Evolutionary conservation across 108 stramenopile genomes (phyloP).

Genomic region (Asterionellopsis glacialis): DNA sequence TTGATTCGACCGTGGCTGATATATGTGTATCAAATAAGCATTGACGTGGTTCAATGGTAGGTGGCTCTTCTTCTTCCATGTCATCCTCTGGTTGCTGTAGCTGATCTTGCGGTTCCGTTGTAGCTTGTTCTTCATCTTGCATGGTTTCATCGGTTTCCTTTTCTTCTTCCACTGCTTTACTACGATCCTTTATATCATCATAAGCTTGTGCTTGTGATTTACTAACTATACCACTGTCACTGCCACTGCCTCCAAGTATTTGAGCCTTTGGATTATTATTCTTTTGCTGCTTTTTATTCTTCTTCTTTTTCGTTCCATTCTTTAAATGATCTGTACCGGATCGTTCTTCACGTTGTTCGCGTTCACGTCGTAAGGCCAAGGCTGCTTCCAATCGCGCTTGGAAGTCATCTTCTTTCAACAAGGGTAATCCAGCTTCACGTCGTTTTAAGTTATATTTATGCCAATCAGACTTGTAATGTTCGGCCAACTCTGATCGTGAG

Average conservation of each 20-base stretch:
- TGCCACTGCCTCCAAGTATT: too few relatives aligned
- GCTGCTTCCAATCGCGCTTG: slow-evolving; percentile 77
- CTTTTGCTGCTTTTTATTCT: slow-evolving; percentile 16
- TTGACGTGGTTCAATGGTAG: slow-evolving; percentile 79
- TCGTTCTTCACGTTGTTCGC: slow-evolving; percentile 39
- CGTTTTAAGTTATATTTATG: slow-evolving; percentile 97
- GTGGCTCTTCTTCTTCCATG: slow-evolving; percentile 39
- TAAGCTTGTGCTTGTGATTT: slow-evolving; percentile 25
- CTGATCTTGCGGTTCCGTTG: slow-evolving; percentile 13
- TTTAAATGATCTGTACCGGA: slow-evolving; percentile 67
- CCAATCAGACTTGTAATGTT: slow-evolving; percentile 94
- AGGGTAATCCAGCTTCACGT: slow-evolving; percentile 74
- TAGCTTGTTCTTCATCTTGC: slow-evolving; percentile 5
- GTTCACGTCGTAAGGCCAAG: slow-evolving; percentile 58
- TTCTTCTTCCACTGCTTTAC: slow-evolving; percentile 9
- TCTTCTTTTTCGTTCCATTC: slow-evolving; percentile 18
- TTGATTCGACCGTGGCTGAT: slow-evolving; percentile 48
- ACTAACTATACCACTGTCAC: slow-evolving; percentile 5
- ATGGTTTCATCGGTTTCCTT: too few relatives aligned
- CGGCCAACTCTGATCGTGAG: slow-evolving; percentile 64
- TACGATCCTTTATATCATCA: slow-evolving; percentile 23
- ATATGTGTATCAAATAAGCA: slow-evolving; percentile 79
- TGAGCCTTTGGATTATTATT: slow-evolving; percentile 11
- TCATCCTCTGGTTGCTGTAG: slow-evolving; percentile 5
- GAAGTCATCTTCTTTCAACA: slow-evolving; percentile 70